phyloP scores from a whole-genome alignment of 306 rosid genomes.

The Astragalus membranaceus region DNA sequence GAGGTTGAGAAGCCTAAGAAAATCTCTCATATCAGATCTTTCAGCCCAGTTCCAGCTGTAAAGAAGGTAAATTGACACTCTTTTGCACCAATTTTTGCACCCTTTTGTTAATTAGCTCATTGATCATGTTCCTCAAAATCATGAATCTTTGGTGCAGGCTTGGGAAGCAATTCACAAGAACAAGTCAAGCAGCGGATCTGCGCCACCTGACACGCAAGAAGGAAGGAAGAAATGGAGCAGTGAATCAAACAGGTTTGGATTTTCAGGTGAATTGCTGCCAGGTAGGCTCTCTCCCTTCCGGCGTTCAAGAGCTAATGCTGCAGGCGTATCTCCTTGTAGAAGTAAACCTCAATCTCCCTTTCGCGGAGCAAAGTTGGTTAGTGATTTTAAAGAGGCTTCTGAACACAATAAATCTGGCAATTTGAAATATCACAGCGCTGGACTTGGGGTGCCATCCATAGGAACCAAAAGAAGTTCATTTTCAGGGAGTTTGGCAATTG shows the following conservation, averaged over 20 bases:
- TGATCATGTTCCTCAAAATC: not conserved
- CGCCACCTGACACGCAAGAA: slow-evolving; percentile 41
- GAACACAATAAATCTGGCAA: slow-evolving; percentile 33
- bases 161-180: slow-evolving; percentile 48
- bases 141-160: slow-evolving; percentile 35
- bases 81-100: not conserved
- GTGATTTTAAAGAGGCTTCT: slow-evolving; percentile 38
- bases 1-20: slow-evolving; percentile 39
- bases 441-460: slow-evolving; percentile 25
- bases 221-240: slow-evolving; percentile 36
- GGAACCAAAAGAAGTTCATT: slow-evolving; percentile 33
- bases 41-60: slow-evolving; percentile 45
- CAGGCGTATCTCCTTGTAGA: slow-evolving; percentile 63
- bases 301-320: slow-evolving; percentile 45
- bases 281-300: slow-evolving; percentile 66
- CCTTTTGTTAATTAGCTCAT: not conserved
- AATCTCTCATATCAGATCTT: slow-evolving; percentile 39
- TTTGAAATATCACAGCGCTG: slow-evolving; percentile 24
- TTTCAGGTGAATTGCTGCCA: slow-evolving; percentile 55
- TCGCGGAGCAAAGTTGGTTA: slow-evolving; percentile 34
- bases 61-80: slow-evolving; percentile 49
- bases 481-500: slow-evolving; percentile 39
- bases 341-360: slow-evolving; percentile 53
- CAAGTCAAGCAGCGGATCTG: slow-evolving; percentile 30
- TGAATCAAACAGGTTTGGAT: slow-evolving; percentile 46